phyloP scores from a whole-genome alignment of 805 yeast species.

The Schwanniomyces pseudopolymorphus region DNA sequence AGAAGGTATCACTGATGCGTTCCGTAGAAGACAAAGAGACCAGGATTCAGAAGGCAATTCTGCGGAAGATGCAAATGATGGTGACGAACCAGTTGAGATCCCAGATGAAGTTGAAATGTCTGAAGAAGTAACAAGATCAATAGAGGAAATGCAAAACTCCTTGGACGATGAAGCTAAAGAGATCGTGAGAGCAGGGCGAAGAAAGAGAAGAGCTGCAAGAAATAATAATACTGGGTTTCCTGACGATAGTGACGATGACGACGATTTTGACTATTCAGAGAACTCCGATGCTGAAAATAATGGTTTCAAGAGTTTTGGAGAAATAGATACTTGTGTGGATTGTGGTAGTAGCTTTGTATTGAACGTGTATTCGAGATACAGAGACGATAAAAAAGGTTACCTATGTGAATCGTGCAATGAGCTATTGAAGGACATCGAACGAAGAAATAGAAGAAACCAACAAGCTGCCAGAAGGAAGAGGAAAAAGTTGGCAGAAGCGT shows the following conservation, averaged over 20 bases:
- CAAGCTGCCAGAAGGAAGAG: constrained; percentile 68
- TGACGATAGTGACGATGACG: constrained; percentile 34
- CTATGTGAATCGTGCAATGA: constrained; percentile 64
- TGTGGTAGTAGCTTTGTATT: constrained; percentile 61
- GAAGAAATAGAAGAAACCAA: constrained; percentile 50
- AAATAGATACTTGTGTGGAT: constrained; percentile 59
- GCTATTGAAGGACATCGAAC: constrained; percentile 38
- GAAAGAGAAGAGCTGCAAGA: constrained; percentile 40
- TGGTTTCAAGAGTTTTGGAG: constrained; percentile 40
- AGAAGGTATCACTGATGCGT: constrained; percentile 86
- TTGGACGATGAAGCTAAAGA: constrained; percentile 26
- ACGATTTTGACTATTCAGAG: constrained; percentile 25
- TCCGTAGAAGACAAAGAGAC: constrained; percentile 40
- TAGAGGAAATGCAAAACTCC: neutral
- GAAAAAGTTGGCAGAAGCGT: constrained; percentile 79
- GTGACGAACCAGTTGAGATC: constrained; percentile 7
- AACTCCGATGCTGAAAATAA: constrained; percentile 21
- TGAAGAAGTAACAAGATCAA: neutral
- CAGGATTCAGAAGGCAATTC: neutral
- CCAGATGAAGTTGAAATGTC: constrained; percentile 14
- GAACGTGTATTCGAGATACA: constrained; percentile 62
- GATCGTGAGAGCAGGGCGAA: constrained; percentile 39
- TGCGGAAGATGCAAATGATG: constrained; percentile 3
- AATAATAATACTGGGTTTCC: constrained; percentile 17
- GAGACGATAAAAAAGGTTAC: constrained; percentile 57